These are phyloP conservation scores for Magnusiomyces ingens DNA, from an alignment of 1,139 yeast genomes.

Conservation along the genomic window DNA sequence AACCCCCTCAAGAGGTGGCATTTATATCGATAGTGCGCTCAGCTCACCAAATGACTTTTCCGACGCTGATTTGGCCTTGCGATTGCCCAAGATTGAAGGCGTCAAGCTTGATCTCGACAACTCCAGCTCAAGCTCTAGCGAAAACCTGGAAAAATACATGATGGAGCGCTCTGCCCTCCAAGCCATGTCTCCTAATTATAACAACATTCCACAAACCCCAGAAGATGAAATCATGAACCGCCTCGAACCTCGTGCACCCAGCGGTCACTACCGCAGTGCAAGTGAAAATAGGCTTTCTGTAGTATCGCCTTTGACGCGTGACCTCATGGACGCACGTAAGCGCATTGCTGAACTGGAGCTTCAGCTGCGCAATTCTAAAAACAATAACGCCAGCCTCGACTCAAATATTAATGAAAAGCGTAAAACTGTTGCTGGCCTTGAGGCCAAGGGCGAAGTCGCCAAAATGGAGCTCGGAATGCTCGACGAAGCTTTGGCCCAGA, in stretches of 20 bases:
- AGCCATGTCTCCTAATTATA: background rate
- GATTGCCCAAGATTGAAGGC: conserved; percentile 12
- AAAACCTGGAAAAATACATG: background rate
- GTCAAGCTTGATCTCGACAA: conserved; percentile 9
- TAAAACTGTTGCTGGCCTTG: conserved; percentile 32
- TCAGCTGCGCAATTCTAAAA: conserved; percentile 20
- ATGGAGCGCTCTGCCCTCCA: conserved; percentile 2
- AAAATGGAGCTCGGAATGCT: conserved; percentile 28
- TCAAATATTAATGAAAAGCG: conserved; percentile 29
- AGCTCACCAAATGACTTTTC: conserved; percentile 1
- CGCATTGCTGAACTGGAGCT: conserved; percentile 32
- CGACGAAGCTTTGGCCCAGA: conserved; percentile 18
- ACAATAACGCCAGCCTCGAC: conserved; percentile 20
- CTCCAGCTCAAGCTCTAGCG: conserved; percentile 6
- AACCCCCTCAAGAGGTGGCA: conserved; percentile 16
- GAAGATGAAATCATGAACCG: conserved; percentile 17
- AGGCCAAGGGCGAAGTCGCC: conserved; percentile 31
- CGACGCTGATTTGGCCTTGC: conserved; percentile 4
- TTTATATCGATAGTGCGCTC: conserved; percentile 10
- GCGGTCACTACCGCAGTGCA: conserved; percentile 19
- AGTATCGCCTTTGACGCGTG: conserved; percentile 18
- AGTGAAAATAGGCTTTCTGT: conserved; percentile 16
- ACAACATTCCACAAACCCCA: conserved; percentile 15
- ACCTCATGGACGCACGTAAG: conserved; percentile 28
- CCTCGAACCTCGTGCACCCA: conserved; percentile 5